Conservation (phyloP, 148 eudicot genomes). For the Vaccinium vitisidaea region DNA sequence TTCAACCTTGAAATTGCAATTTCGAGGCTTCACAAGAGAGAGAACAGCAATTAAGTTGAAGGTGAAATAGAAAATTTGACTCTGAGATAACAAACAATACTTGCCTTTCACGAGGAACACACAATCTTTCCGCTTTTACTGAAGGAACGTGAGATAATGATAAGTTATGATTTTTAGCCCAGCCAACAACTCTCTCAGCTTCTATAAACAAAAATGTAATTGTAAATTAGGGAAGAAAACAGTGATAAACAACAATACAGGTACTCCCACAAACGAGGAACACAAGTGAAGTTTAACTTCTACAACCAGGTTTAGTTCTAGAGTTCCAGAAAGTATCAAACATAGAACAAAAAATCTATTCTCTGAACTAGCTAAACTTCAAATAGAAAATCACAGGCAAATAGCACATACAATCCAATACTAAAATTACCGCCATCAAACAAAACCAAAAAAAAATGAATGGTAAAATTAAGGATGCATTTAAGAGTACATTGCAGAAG, state of each 20-base stretch:
- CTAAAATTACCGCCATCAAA: neutral
- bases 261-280: neutral
- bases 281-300: neutral
- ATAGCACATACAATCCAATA: neutral
- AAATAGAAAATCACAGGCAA: neutral
- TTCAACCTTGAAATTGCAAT: constrained; percentile 74
- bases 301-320: constrained; percentile 2
- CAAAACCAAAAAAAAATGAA: neutral
- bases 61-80: constrained; percentile 9
- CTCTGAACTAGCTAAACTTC: neutral
- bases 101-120: constrained; percentile 77
- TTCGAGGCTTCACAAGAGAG: constrained; percentile 59
- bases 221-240: neutral
- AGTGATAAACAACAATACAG: neutral
- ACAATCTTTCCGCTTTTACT: constrained; percentile 62
- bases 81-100: neutral
- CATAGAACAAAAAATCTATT: neutral
- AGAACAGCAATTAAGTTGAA: constrained; percentile 15
- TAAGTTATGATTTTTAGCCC: constrained; percentile 92
- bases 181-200: constrained; percentile 94
- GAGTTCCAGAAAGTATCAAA: neutral
- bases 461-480: neutral
- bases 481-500: neutral
- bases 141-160: constrained; percentile 72
- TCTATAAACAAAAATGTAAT: constrained; percentile 37